Conservation (phyloP, 2,329 filamentous ascomycete species). For the Neobulgaria alba region DNA sequence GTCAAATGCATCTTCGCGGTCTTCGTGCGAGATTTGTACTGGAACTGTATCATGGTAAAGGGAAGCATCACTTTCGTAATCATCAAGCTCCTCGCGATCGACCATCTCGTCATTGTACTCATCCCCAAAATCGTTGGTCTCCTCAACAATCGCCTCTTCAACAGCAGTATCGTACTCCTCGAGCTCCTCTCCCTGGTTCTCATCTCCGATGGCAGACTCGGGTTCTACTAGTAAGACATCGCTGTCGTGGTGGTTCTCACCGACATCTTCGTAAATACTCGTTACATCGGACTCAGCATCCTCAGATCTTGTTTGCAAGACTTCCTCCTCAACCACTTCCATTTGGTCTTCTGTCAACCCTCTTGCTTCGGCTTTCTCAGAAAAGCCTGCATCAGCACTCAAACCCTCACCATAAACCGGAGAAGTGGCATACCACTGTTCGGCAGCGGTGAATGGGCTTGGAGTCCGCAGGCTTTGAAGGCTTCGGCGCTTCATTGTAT, state of each 20-base stretch:
- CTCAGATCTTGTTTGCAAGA: slow-evolving; percentile 4
- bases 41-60: slow-evolving; percentile 54
- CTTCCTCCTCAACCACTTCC: slow-evolving; percentile 4
- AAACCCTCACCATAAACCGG: slow-evolving; percentile 19
- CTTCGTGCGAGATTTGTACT: slow-evolving; percentile 74
- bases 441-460: slow-evolving; percentile 35
- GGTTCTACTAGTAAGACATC: background rate
- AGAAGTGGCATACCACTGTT: slow-evolving; percentile 27
- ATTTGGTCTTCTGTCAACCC: slow-evolving; percentile 3
- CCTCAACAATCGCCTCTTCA: slow-evolving; percentile 13
- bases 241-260: slow-evolving; percentile 9
- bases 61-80: slow-evolving; percentile 51
- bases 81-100: slow-evolving; percentile 30
- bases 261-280: slow-evolving; percentile 26
- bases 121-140: slow-evolving; percentile 28
- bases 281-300: slow-evolving; percentile 20
- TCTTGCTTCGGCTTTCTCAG: slow-evolving; percentile 8
- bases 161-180: slow-evolving; percentile 10
- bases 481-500: slow-evolving; percentile 53
- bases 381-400: slow-evolving; percentile 22
- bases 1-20: slow-evolving; percentile 90
- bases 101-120: slow-evolving; percentile 32
- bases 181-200: slow-evolving; percentile 1
- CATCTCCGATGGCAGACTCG: slow-evolving; percentile 1
- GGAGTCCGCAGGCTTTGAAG: slow-evolving; percentile 51